Base-by-base conservation (phyloP, 768 basidiomycete species). In the Mycena pura region DNA sequence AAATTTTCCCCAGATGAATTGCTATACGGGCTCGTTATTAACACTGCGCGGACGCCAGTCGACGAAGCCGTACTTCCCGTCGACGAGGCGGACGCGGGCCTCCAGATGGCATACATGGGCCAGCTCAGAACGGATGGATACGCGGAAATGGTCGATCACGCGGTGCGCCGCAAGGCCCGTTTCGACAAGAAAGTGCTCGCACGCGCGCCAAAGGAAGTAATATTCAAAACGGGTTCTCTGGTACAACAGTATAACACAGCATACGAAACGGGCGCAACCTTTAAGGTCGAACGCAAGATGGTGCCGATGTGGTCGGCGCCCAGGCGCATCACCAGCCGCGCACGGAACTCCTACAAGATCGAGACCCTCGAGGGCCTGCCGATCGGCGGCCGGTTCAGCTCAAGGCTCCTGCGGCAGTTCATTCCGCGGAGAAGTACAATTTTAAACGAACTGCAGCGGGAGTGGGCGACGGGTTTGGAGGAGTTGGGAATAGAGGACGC, bases 231-330 rank as follows among this genome's bases (percentile, higher is more conserved):
- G 1, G 66, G 68, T 0, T 59, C 70, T 15, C 63, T 73, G 9
- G 64, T 70, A 15, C 70, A 75, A 15, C 32, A 24, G 13, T 50
- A 50, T 17, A 36, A 39, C 14, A 50, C 34, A 22, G 49, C 36
- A 32, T 39, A 22, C 22, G 49, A 59, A 29, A 7, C 36, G 22
- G 22, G 36, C 2, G 41, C 32, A 25, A 66, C 64, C 19, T 48
- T 63, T 47, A 56, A 52, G 13, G 38, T 36, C 14, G 57, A 52
- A 11, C 47, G 57, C 28, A 76, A 76, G 36, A 53, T 73, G n/a
- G 31, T 64, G 17, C 70, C 71, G 13, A 68, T 63, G 29, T 74
- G 73, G 74, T 74, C 71, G 3, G 47, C 63, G n/a, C 73, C 71
- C 6, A 14, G 61, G 9, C 27, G 51, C 4, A 49, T 71, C 10